Base-by-base conservation (phyloP, 2,329 filamentous ascomycete genomes). In the Trichophyton verrucosum region DNA sequence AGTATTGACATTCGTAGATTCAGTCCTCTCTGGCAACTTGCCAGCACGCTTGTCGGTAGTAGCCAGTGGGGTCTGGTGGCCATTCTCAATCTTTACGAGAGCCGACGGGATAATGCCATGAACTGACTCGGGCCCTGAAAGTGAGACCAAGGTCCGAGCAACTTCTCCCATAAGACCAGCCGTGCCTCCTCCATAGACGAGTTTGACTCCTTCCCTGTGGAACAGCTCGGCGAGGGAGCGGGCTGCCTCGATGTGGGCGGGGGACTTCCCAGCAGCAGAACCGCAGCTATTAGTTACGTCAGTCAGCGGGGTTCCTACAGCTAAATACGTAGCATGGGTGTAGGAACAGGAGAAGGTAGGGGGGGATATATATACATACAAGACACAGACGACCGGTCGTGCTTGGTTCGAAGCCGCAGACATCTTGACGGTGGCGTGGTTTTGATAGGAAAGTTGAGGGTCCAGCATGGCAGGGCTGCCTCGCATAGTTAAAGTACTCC, bases 161-260 rank as follows among this genome's bases (percentile, higher is more conserved):
- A 97, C 76, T 72, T 96, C 91, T 70, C 94, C 94, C 94, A 99
- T 99, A 53, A 99, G 82, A 8, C 94, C 94, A 42, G 90, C 85
- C 1, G 92, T 97, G 69, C 94, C 94, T 67, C 94, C 94, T 67
- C 94, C 94, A 74, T 97, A 99, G 65, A 97, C 91, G 49, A 99
- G 84, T 8, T 83, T 81, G 68, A 95, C 90, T 72, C 89, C 85
- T 70, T 88, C 82, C 58, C 82, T 80, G 71, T 91, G 87, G 76
- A 97, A 87, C 65, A 81, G 79, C 38, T 78, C 78, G 60, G 87
- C 92, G 13, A 97, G 84, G 33, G 83, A 76, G 44, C 86, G 86
- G 2, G 94, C 94, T 6, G 90, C 86, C 72, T 86, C 84, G 68
- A 95, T 76, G 74, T 96, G 89, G 3, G 80, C 81, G 13, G 89